Evolutionary conservation across 1,284 basidiomycete species (phyloP).

Genomic region (Volvariella surrecta): DNA sequence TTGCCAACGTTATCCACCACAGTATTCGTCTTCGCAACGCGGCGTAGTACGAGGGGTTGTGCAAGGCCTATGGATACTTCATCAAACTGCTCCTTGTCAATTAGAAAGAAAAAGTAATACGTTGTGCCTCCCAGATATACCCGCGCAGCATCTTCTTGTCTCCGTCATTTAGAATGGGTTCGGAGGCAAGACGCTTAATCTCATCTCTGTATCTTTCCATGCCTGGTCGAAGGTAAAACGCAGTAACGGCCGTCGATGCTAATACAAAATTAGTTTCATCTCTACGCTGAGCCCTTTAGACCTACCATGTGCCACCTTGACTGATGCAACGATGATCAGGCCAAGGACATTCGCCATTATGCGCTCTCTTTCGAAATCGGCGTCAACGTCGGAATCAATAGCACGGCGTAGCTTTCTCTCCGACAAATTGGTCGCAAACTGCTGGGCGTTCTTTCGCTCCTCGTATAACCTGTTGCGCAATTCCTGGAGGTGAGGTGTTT

Average conservation of each 20-base stretch:
- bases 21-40: slow-evolving; percentile 18
- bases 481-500: slow-evolving; percentile 7
- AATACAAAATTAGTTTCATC: no score
- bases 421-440: not conserved
- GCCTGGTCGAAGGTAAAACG: slow-evolving; percentile 31
- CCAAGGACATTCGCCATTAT: slow-evolving; percentile 32
- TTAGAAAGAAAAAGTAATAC: no score
- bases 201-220: no score
- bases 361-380: slow-evolving; percentile 18
- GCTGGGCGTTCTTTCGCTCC: not conserved
- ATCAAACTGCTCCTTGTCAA: no score
- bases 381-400: slow-evolving; percentile 19
- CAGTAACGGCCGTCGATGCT: slow-evolving; percentile 29
- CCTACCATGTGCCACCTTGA: slow-evolving; percentile 29
- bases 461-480: not conserved
- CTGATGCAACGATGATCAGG: slow-evolving; percentile 28
- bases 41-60: slow-evolving; percentile 21
- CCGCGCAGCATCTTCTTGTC: slow-evolving; percentile 26
- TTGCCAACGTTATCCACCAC: slow-evolving; percentile 9
- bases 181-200: no score
- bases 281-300: no score
- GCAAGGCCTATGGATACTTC: slow-evolving; percentile 10
- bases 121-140: slow-evolving; percentile 32
- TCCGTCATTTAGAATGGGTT: not conserved
- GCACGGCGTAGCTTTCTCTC: slow-evolving; percentile 7